These are phyloP conservation scores for Schwanniomyces sp. DNA, from an alignment of 805 yeast species.

Conservation along the genomic window DNA sequence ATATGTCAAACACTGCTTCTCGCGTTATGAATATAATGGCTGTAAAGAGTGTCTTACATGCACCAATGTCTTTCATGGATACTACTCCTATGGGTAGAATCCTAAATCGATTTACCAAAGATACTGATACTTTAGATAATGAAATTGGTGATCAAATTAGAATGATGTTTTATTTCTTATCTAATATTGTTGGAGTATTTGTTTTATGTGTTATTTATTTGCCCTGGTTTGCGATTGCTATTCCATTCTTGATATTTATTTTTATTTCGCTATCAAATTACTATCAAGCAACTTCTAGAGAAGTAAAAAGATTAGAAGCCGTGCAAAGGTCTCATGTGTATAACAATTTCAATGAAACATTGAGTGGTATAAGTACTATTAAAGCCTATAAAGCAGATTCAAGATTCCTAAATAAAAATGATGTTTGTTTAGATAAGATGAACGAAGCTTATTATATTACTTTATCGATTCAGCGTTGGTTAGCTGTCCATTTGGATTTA, in stretches of 20 bases:
- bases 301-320: conserved; percentile 75
- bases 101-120: conserved; percentile 79
- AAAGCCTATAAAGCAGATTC: conserved; percentile 52
- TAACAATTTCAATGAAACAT: conserved; percentile 67
- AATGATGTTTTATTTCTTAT: conserved; percentile 48
- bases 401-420: conserved; percentile 50
- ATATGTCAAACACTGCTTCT: too few species aligned
- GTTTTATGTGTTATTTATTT: conserved; percentile 65
- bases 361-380: conserved; percentile 66
- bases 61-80: conserved; percentile 79
- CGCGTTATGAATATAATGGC: too few species aligned
- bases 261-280: conserved; percentile 48
- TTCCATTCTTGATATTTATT: conserved; percentile 51
- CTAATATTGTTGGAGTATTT: conserved; percentile 57
- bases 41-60: too few species aligned
- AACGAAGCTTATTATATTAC: conserved; percentile 67
- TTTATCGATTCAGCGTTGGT: conserved; percentile 72
- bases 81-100: conserved; percentile 85
- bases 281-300: conserved; percentile 73
- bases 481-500: conserved; percentile 59
- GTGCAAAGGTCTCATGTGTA: conserved; percentile 68
- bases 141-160: conserved; percentile 67
- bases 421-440: conserved; percentile 52
- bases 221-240: conserved; percentile 72
- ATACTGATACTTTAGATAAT: conserved; percentile 75